Evolutionary conservation across 1,139 yeast species (phyloP), one percentile per base, ranked within the genome.

Genomic region (Magnusiomyces suaveolens): DNA sequence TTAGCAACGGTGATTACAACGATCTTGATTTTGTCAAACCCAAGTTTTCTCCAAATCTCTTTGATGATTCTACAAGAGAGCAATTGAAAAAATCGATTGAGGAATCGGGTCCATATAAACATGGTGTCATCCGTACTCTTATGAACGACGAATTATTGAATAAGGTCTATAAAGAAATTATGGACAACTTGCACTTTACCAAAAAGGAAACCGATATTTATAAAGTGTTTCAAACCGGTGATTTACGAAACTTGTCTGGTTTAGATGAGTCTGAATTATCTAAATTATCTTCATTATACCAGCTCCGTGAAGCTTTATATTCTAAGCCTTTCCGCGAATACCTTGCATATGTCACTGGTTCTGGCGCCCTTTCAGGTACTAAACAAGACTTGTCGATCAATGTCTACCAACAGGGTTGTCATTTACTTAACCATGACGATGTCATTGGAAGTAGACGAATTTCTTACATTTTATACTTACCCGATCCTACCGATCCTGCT

Each of bases 151-250:
- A 82, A 0, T 72, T 94, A 29, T 72, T 94, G 55, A 75, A 94
- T 60, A 76, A 78, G 44, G 98, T 94, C 1, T 78, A 97, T 52
- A 78, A 79, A 56, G 98, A 94, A 67, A 90, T 94, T 43, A 77
- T 87, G 62, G 74, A 76, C 4, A 86, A 89, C 64, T 83, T 94
- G 57, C 94, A 87, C 50, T 94, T 94, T 73, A 89, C 97, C 21
- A 82, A 83, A 64, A 94, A 92, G 69, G 98, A 94, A 69, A 94
- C 99, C 0, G 98, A 94, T 66, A 94, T 94, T 59, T 94, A 94
- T 71, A 90, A 88, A 68, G 96, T 94, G 36, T 84, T 77, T 67
- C 99, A 94, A 69, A 84, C 94, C 51, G 99, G 98, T 29, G 98
- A 94, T 69, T 76, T 94, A 63, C 96, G 97, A 46, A 94, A 94